These are phyloP conservation scores for Thielaviopsis populi DNA, from an alignment of 2,329 filamentous ascomycete species.

Conservation along the genomic window DNA sequence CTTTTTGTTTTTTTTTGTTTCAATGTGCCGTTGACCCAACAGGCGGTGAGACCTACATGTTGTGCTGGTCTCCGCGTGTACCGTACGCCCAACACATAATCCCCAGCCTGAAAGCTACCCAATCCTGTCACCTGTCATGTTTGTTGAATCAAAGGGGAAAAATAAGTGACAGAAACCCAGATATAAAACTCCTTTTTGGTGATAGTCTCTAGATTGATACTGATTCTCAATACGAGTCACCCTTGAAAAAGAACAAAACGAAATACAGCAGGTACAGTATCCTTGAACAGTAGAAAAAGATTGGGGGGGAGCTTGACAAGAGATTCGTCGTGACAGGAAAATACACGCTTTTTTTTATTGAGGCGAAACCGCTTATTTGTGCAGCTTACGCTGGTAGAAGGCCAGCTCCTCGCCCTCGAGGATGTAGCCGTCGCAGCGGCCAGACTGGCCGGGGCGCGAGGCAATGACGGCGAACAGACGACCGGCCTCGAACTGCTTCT, in stretches of 20 bases:
- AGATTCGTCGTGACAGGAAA: conserved; percentile 8
- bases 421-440: conserved; percentile 92
- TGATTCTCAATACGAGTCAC: conserved; percentile 1
- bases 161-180: not conserved
- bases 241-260: not conserved
- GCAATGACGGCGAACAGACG: conserved; percentile 88
- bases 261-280: not conserved
- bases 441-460: conserved; percentile 90
- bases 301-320: not conserved
- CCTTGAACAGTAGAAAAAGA: not conserved
- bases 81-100: too few species aligned
- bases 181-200: conserved; percentile 1
- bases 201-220: not conserved
- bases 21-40: too few species aligned
- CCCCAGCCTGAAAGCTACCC: too few species aligned
- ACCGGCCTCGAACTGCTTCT: conserved; percentile 99
- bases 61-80: too few species aligned
- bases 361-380: conserved; percentile 57
- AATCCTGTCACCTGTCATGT: not conserved
- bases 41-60: too few species aligned
- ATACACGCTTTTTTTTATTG: conserved; percentile 18
- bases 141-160: not conserved
- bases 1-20: too few species aligned
- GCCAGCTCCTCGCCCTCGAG: conserved; percentile 98
- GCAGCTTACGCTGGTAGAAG: conserved; percentile 99